phyloP scores from a whole-genome alignment of 1,139 yeast genomes.

The Geotrichum bryndzae region DNA sequence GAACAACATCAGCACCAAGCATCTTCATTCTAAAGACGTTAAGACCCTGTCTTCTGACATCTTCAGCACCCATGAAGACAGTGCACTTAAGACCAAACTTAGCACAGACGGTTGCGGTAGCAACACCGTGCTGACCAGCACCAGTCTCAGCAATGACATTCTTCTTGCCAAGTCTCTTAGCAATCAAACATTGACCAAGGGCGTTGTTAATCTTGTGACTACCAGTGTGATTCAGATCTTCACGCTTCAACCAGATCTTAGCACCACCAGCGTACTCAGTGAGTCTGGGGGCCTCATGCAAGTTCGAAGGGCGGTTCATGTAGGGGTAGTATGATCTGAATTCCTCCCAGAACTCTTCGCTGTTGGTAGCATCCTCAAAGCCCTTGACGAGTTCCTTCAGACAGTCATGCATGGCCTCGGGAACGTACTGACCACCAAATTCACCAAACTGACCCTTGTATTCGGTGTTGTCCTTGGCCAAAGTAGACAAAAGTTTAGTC shows the following conservation, averaged over 20 bases:
- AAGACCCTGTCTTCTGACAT: conserved; percentile 95
- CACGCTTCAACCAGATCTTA: conserved; percentile 95
- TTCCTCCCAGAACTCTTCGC: conserved; percentile 89
- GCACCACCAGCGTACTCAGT: conserved; percentile 94
- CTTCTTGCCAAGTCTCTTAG: conserved; percentile 84
- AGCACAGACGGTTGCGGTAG: conserved; percentile 98
- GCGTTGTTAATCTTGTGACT: conserved; percentile 97
- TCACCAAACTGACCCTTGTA: conserved; percentile 61
- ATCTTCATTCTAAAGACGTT: conserved; percentile 96
- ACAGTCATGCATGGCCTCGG: conserved; percentile 92
- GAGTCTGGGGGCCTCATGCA: conserved; percentile 86
- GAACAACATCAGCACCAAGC: conserved; percentile 89
- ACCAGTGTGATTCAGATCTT: conserved; percentile 96
- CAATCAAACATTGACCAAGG: conserved; percentile 86
- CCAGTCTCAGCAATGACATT: conserved; percentile 97
- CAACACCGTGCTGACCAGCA: conserved; percentile 99
- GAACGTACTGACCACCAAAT: conserved; percentile 98
- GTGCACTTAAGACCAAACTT: conserved; percentile 92
- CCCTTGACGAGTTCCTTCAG: conserved; percentile 81
- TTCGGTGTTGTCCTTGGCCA: conserved; percentile 21
- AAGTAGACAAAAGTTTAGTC: conserved; percentile 23
- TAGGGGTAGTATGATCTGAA: conserved; percentile 75
- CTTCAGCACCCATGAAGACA: conserved; percentile 99
- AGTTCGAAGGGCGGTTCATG: conserved; percentile 93
- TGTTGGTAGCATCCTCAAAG: conserved; percentile 81